Evolutionary conservation across 2,329 filamentous ascomycete genomes (phyloP).

Genomic region (Diaporthe citrichinensis): DNA sequence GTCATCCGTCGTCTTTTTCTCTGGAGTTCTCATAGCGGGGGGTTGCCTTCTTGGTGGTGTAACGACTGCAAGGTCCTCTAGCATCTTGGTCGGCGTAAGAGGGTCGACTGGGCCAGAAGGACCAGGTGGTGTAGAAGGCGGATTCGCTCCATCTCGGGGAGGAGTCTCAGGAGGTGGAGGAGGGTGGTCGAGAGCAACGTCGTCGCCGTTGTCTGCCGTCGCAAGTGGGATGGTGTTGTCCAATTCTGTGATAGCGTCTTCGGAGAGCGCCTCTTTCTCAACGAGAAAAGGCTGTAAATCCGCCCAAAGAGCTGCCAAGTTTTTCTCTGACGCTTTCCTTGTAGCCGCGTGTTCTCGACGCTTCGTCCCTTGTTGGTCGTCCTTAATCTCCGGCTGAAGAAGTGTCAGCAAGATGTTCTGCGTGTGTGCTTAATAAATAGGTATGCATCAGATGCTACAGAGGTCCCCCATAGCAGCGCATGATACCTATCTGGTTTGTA

Average conservation of each 20-base stretch:
- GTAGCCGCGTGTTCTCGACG: background rate
- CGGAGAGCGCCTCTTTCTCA: background rate
- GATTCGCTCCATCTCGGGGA: background rate
- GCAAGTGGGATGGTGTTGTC: background rate
- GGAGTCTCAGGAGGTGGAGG: background rate
- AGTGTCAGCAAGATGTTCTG: background rate
- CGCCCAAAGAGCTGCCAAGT: background rate
- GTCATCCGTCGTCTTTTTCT: background rate
- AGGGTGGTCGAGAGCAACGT: background rate
- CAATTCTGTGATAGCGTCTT: background rate
- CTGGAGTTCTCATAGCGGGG: background rate
- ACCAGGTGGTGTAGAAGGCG: background rate
- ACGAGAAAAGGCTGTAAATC: background rate
- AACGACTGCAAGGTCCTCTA: background rate
- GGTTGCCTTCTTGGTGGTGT: background rate
- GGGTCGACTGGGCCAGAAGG: background rate
- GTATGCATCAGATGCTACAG: background rate
- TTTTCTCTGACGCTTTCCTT: background rate
- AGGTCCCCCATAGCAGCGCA: background rate
- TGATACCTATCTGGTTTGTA: background rate
- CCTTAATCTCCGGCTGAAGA: background rate
- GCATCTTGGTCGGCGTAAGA: background rate
- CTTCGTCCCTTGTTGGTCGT: background rate
- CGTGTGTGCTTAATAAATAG: background rate
- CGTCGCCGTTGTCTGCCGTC: background rate